A percentile compares a stretch with the other conserved stretches of the same genome.
Evolutionary conservation across 1,139 yeast genomes (phyloP).

Genomic region (Nakaseomyces delphensis): DNA sequence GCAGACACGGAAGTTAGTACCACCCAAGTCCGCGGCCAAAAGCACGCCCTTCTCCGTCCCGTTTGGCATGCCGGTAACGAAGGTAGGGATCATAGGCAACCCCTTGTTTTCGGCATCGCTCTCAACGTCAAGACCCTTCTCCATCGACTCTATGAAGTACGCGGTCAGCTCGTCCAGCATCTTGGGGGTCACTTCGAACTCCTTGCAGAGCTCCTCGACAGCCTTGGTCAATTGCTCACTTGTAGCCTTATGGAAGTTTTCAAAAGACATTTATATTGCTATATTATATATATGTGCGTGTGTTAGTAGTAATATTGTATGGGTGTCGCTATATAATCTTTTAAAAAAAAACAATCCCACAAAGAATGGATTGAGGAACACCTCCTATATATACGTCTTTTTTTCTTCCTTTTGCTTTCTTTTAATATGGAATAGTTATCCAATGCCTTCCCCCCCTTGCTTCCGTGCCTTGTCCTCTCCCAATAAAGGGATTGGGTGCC

Average conservation of each 20-base stretch:
- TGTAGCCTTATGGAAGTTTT: slow-evolving; percentile 22
- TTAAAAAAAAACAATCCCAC: not conserved
- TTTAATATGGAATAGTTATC: too few relatives aligned
- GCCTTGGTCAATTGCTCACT: slow-evolving; percentile 24
- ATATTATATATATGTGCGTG: not conserved
- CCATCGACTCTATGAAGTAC: slow-evolving; percentile 54
- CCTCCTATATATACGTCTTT: too few relatives aligned
- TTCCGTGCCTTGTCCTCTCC: too few relatives aligned
- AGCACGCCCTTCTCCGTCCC: slow-evolving; percentile 74
- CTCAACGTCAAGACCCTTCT: slow-evolving; percentile 45
- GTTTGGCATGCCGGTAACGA: slow-evolving; percentile 67
- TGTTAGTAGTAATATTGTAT: not conserved
- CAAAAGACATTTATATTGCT: slow-evolving; percentile 22
- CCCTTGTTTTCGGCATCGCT: slow-evolving; percentile 31
- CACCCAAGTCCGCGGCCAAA: slow-evolving; percentile 81
- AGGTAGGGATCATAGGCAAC: slow-evolving; percentile 86
- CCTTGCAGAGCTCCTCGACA: slow-evolving; percentile 44
- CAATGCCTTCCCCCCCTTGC: too few relatives aligned
- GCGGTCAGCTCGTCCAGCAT: slow-evolving; percentile 51
- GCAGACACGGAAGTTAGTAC: slow-evolving; percentile 84
- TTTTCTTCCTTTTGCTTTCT: too few relatives aligned
- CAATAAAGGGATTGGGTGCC: too few relatives aligned
- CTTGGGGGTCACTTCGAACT: slow-evolving; percentile 48
- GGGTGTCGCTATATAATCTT: too few relatives aligned
- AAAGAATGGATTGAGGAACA: too few relatives aligned